Percentiles rank a stretch among this genome's conserved stretches.
phyloP scores from a whole-genome alignment of 208 protist genomes.

The Paratrypanosoma confusum region DNA sequence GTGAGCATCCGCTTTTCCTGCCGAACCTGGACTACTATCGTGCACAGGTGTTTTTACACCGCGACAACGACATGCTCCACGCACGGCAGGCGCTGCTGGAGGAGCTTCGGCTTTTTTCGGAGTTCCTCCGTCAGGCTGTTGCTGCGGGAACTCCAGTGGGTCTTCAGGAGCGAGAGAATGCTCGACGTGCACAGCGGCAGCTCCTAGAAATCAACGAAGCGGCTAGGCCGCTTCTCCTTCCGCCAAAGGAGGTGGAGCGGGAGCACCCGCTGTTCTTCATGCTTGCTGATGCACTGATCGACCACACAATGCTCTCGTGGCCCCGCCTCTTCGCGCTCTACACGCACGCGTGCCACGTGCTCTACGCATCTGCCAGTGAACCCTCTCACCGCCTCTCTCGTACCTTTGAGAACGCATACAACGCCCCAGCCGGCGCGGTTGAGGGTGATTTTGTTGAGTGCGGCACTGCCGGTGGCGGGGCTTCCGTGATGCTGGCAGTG shows the following conservation, averaged over 20 bases:
- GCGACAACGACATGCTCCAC: conserved; percentile 22
- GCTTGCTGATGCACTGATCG: conserved; percentile 52
- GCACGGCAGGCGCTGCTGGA: conserved; percentile 61
- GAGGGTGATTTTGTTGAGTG: conserved; percentile 52
- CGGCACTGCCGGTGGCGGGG: conserved; percentile 55
- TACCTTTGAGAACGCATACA: too few relatives aligned
- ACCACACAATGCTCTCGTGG: conserved; percentile 77
- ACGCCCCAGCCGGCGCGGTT: too few relatives aligned
- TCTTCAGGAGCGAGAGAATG: too few relatives aligned
- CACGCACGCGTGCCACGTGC: conserved; percentile 12
- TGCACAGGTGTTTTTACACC: conserved; percentile 49
- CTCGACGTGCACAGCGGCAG: conserved; percentile 8
- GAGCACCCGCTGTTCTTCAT: conserved; percentile 49
- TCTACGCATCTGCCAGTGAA: not conserved
- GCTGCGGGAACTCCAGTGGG: too few relatives aligned
- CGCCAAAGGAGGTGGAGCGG: conserved; percentile 26
- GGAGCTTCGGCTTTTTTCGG: conserved; percentile 48
- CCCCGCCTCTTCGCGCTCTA: conserved; percentile 51
- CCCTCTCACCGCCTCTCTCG: too few relatives aligned
- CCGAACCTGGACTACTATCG: conserved; percentile 60
- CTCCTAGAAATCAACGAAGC: conserved; percentile 41
- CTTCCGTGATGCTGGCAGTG: conserved; percentile 56
- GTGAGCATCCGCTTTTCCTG: too few relatives aligned
- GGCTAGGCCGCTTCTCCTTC: conserved; percentile 24
- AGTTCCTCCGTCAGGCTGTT: too few relatives aligned